Conservation (phyloP, 805 yeast species). For the Myxozyma lipomycoides region DNA sequence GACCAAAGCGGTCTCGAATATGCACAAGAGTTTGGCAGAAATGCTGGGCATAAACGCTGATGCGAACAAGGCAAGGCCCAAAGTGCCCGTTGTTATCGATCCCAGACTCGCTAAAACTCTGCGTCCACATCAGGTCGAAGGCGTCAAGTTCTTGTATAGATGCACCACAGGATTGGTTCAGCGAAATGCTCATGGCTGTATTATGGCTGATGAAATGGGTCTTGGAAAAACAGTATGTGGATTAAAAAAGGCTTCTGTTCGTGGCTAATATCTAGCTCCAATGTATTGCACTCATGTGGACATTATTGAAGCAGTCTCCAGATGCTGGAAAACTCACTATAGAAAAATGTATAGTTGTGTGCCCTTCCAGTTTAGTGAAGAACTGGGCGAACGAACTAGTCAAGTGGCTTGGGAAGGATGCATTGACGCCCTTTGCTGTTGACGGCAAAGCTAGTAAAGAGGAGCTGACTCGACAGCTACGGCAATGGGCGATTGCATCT, state of each 20-base stretch:
- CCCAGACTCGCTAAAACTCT: conserved; percentile 78
- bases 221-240: conserved; percentile 63
- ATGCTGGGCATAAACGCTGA: conserved; percentile 65
- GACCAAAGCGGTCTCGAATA: conserved; percentile 2
- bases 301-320: conserved; percentile 82
- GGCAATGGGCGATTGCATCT: conserved; percentile 79
- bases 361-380: conserved; percentile 89
- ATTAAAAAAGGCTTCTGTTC: neutral
- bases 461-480: conserved; percentile 64
- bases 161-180: conserved; percentile 78
- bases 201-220: conserved; percentile 99
- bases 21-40: conserved; percentile 68
- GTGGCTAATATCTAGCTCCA: conserved; percentile 44
- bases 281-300: conserved; percentile 90
- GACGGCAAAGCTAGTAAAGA: conserved; percentile 67
- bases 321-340: conserved; percentile 74
- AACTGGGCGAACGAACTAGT: conserved; percentile 97
- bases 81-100: conserved; percentile 94
- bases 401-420: conserved; percentile 95
- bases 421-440: conserved; percentile 78
- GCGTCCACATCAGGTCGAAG: conserved; percentile 95
- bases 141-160: conserved; percentile 83
- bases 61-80: conserved; percentile 55
- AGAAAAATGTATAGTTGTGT: conserved; percentile 84
- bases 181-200: conserved; percentile 80